These are phyloP conservation scores for Paraglomus occultum DNA, from an alignment of 192 early-diverging fungal genomes.

Conservation along the genomic window DNA sequence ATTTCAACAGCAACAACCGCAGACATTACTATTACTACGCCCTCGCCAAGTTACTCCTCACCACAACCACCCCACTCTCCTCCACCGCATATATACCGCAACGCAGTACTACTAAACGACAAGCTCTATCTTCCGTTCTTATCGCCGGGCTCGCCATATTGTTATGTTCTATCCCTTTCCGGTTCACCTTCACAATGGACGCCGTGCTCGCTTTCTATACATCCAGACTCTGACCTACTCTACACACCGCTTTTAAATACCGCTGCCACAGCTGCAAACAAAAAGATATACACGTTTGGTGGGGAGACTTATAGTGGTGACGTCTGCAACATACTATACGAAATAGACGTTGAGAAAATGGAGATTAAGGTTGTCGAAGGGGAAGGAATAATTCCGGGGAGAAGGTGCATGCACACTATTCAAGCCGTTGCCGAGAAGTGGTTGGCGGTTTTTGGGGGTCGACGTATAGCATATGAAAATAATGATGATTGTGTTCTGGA, in stretches of 20 bases:
- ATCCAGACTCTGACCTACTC: background rate
- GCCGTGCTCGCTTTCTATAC: background rate
- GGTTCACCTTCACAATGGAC: background rate
- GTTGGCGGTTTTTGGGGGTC: constrained; percentile 9
- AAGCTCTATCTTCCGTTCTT: constrained; percentile 5
- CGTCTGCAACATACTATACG: background rate
- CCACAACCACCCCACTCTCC: background rate
- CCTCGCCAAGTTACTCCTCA: too few species aligned
- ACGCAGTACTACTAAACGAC: constrained; percentile 1
- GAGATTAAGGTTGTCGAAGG: background rate
- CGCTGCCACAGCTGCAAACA: background rate
- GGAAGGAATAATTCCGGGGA: background rate
- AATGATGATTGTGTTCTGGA: too few species aligned
- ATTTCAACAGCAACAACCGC: too few species aligned
- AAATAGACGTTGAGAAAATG: constrained; percentile 1
- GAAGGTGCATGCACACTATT: background rate
- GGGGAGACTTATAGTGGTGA: background rate
- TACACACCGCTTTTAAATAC: constrained; percentile 11
- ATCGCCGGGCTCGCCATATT: background rate
- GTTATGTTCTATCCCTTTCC: constrained; percentile 5
- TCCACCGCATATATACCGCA: constrained; percentile 1
- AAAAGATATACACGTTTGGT: constrained; percentile 16
- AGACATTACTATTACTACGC: too few species aligned
- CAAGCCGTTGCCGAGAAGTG: background rate
- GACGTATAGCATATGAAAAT: background rate